Evolutionary conservation across 1,284 basidiomycete species (phyloP), one percentile per base, ranked within the genome.

Genomic region (Cystobasidiaceae sp.): DNA sequence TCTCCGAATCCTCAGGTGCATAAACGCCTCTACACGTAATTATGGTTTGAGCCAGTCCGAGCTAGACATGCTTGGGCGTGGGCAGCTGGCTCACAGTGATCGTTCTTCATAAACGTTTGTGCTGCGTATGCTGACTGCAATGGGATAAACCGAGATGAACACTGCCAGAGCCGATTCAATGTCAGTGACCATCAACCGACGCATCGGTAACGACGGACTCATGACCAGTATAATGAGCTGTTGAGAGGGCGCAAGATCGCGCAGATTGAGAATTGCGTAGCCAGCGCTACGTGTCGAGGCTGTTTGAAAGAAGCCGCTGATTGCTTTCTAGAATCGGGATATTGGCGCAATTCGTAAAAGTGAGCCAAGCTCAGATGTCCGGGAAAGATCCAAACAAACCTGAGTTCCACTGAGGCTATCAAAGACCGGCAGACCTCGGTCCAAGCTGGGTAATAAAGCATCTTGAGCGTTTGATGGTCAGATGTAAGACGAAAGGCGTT

Each of bases 31-130:
- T n/a, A n/a, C n/a, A n/a, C n/a, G n/a, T n/a, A n/a, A n/a, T n/a
- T n/a, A n/a, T n/a, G n/a, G n/a, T n/a, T n/a, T n/a, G n/a, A n/a
- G n/a, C n/a, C n/a, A n/a, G 6, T 8, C 30, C 7, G 9, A 59
- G 44, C n/a, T 59, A n/a, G 9, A n/a, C 3, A 19, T n/a, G 25
- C 21, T 15, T 21, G 30, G 15, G 34, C 9, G 15, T 6, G 21
- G 30, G 1, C 1, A 28, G 49, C 11, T 3, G 17, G 30, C 54
- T 39, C 28, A 60, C 66, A 73, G 67, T 13, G 68, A 63, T 66
- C 84, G 84, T 73, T 97, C 93, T 75, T 98, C 93, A 76, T 97
- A 97, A 0, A 97, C 94, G 76, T 97, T 97, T 21, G 94, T 97
- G 34, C 34, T 44, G 37, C 66, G 17, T 7, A 97, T 90, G 70